Evolutionary conservation across 331 rosid genomes (phyloP), one percentile per base, ranked within the genome.

Genomic region (Phaseolus coccineus): DNA sequence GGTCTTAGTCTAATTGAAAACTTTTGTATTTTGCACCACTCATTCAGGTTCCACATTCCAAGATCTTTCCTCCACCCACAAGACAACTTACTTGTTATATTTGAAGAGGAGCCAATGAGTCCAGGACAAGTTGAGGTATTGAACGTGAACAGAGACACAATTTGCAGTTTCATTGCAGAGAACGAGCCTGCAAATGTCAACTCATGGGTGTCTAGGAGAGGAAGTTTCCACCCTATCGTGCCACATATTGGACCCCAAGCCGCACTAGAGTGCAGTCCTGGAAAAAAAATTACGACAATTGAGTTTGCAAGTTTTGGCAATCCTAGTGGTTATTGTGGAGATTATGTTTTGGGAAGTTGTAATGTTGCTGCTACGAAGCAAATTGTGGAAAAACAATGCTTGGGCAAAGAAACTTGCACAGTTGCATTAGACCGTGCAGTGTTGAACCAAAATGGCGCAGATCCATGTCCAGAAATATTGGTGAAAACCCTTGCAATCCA

Each of bases 261-360:
- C 19, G 35, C 71, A 3, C 80, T 96, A 42, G 74, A 31, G 50
- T 96, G 99, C 47, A 71, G 88, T 4, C 13, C 39, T 27, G 3
- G 30, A 46, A 90, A 85, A 55, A 88, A 77, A 86, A 87, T 95
- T 11, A 58, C 27, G 0, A 79, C 81, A 0, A 77, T 95, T 2
- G 89, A 95, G 4, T 95, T 95, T 14, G 96, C 94, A 5, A 91
- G 97, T 92, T 95, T 56, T 2, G 99, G 99, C 1, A 80, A 89
- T 40, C 92, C 98, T 1, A 13, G 14, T 0, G 99, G 99, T 16
- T 14, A 6, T 0, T 95, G 99, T 53, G 99, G 99, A 65, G 3
- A 0, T 24, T 93, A 8, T 30, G 4, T 0, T 2, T 0, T 61
- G 24, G 99, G 99, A 0, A 83, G 66, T 12, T 95, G 98, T 83